A percentile compares a stretch with the other conserved stretches of the same genome.
Conservation (phyloP, 352 stramenopile species). For the Globisporangium splendens region DNA sequence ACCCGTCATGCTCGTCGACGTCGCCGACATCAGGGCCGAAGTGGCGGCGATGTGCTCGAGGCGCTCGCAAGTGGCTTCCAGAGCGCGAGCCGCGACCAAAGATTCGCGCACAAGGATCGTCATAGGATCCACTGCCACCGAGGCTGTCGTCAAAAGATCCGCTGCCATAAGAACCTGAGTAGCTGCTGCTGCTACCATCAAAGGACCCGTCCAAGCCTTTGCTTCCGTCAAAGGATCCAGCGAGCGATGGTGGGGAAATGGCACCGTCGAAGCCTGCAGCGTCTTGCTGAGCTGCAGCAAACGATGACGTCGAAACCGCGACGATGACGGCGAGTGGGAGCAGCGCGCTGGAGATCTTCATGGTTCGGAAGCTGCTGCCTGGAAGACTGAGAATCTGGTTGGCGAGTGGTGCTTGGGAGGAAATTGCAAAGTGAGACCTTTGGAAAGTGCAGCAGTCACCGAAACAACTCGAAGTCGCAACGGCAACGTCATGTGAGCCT, state of each 20-base stretch:
- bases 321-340: neutral
- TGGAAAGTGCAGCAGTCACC: too few relatives aligned
- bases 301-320: neutral
- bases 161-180: neutral
- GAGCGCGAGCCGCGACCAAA: too few relatives aligned
- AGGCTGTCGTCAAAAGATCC: neutral
- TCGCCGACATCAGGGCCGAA: too few relatives aligned
- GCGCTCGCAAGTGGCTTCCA: neutral
- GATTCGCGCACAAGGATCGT: too few relatives aligned
- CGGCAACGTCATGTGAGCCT: too few relatives aligned
- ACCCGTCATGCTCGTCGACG: too few relatives aligned
- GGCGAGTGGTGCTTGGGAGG: neutral
- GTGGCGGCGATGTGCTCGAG: too few relatives aligned
- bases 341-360: conserved; percentile 6
- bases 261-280: too few relatives aligned
- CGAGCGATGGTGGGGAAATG: neutral
- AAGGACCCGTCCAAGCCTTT: neutral
- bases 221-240: neutral
- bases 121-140: neutral
- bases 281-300: neutral
- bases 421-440: conserved; percentile 4
- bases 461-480: too few relatives aligned
- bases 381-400: too few relatives aligned
- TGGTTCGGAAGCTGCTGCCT: neutral
- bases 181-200: conserved; percentile 1